These are phyloP conservation scores for Mycena sp. DNA, from an alignment of 1,284 basidiomycete species.

Conservation along the genomic window DNA sequence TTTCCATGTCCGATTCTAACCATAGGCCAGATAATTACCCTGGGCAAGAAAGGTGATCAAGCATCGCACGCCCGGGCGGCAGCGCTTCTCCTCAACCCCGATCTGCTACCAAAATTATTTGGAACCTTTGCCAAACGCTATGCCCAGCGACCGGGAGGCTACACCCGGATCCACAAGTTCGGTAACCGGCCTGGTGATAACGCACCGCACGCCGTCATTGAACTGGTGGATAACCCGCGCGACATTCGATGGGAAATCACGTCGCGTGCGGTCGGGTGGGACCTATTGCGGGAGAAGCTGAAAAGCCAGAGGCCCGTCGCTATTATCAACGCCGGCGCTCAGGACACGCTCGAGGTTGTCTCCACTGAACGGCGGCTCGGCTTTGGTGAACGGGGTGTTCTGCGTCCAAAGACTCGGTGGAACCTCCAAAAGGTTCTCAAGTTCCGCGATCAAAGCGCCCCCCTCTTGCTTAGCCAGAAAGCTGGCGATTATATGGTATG, in stretches of 20 bases:
- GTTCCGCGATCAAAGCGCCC: slow-evolving; percentile 58
- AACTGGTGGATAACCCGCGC: slow-evolving; percentile 93
- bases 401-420: slow-evolving; percentile 71
- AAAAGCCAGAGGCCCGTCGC: slow-evolving; percentile 52
- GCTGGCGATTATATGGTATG: slow-evolving; percentile 60
- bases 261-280: slow-evolving; percentile 85
- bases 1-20: not conserved
- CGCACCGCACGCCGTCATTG: slow-evolving; percentile 91
- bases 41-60: slow-evolving; percentile 84
- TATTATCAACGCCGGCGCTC: slow-evolving; percentile 60
- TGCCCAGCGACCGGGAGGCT: slow-evolving; percentile 87
- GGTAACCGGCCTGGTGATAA: slow-evolving; percentile 93
- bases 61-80: slow-evolving; percentile 72
- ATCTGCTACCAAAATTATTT: slow-evolving; percentile 85
- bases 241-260: slow-evolving; percentile 91
- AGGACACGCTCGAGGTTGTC: slow-evolving; percentile 57
- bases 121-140: slow-evolving; percentile 86
- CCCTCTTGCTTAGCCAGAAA: slow-evolving; percentile 53
- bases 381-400: slow-evolving; percentile 47
- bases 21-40: slow-evolving; percentile 78
- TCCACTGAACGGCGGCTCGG: slow-evolving; percentile 54
- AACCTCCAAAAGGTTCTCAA: slow-evolving; percentile 76
- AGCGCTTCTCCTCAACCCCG: slow-evolving; percentile 79
- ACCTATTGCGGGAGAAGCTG: slow-evolving; percentile 68
- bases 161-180: slow-evolving; percentile 93